A percentile compares a stretch with the other conserved stretches of the same genome.
Conservation (phyloP, 352 stramenopile genomes). For the Phytophthora crassamura region DNA sequence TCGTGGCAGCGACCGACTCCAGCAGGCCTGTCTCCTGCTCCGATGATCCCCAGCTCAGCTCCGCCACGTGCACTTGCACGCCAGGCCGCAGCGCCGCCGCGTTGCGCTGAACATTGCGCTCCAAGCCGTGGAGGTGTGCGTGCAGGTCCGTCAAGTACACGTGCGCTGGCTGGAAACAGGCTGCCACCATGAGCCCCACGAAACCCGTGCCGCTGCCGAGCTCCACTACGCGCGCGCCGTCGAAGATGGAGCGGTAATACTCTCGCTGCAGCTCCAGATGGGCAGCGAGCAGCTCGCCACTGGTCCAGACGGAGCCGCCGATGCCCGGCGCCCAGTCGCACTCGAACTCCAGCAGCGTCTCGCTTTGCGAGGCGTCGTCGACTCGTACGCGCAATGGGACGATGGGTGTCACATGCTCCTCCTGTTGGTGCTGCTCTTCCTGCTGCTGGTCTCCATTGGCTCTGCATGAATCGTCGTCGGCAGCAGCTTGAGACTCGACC, state of each 20-base stretch:
- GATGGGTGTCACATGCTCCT: conserved; percentile 35
- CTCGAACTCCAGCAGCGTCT: conserved; percentile 58
- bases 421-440: conserved; percentile 18
- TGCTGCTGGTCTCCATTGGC: conserved; percentile 12
- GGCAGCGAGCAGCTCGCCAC: conserved; percentile 70
- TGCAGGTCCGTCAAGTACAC: conserved; percentile 77
- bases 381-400: conserved; percentile 57
- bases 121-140: conserved; percentile 61
- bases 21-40: conserved; percentile 59
- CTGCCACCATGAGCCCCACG: conserved; percentile 70
- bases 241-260: conserved; percentile 58
- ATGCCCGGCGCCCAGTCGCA: conserved; percentile 87
- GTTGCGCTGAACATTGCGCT: conserved; percentile 70
- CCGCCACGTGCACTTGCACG: conserved; percentile 58
- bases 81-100: conserved; percentile 22
- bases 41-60: conserved; percentile 63
- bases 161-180: conserved; percentile 61
- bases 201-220: conserved; percentile 82
- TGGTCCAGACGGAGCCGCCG: conserved; percentile 86
- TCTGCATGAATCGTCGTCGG: conserved; percentile 2
- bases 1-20: conserved; percentile 29
- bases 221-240: conserved; percentile 72
- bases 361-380: conserved; percentile 33
- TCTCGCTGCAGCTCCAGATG: conserved; percentile 64
- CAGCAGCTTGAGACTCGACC: not conserved